phyloP scores from a whole-genome alignment of 495 filamentous ascomycete species.

The Penicillium diatomitis region DNA sequence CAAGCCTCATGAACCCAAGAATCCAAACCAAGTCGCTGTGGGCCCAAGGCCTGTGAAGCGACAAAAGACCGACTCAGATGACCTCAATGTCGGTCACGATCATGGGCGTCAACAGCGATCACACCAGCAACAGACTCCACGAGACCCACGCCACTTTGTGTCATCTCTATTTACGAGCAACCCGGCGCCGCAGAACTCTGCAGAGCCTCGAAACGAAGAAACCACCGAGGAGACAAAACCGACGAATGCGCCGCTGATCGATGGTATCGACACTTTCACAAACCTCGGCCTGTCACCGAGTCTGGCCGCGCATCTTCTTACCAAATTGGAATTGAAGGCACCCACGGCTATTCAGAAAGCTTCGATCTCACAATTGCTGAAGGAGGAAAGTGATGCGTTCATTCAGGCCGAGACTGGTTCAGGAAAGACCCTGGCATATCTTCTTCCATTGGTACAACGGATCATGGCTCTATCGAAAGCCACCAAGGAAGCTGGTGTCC shows the following conservation, averaged over 20 bases:
- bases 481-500: constrained; percentile 31
- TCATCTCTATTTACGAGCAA: constrained; percentile 91
- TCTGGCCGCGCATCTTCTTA: constrained; percentile 72
- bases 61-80: constrained; percentile 23
- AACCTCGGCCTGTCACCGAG: constrained; percentile 67
- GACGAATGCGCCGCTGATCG: constrained; percentile 91
- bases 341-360: constrained; percentile 92
- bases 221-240: constrained; percentile 54
- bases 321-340: constrained; percentile 78
- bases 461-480: constrained; percentile 62
- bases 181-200: constrained; percentile 52
- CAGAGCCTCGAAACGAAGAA: constrained; percentile 32
- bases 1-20: constrained; percentile 16
- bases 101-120: constrained; percentile 8
- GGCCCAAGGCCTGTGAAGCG: constrained; percentile 29
- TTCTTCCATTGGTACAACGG: constrained; percentile 81
- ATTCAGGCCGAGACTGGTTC: constrained; percentile 96
- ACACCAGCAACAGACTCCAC: constrained; percentile 15
- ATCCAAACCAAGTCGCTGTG: constrained; percentile 33
- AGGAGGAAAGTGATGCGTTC: constrained; percentile 83
- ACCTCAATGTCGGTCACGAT: constrained; percentile 2
- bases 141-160: constrained; percentile 50
- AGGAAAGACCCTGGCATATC: constrained; percentile 90
- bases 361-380: constrained; percentile 68
- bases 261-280: constrained; percentile 74